Evolutionary conservation across 2,329 filamentous ascomycete genomes (phyloP).

Genomic region (Aspergillus bombycis): DNA sequence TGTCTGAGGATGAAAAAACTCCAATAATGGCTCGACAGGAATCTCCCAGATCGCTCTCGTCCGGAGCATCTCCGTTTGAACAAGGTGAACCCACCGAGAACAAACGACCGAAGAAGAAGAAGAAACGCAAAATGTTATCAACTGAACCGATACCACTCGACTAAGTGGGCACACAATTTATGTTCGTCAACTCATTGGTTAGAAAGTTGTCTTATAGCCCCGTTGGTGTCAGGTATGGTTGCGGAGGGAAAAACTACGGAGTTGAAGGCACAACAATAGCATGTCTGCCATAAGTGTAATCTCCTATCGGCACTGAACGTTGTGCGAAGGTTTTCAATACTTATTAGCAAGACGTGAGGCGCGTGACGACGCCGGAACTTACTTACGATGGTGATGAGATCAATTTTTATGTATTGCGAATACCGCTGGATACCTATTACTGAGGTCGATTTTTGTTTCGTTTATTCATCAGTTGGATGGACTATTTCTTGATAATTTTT

Average conservation of each 20-base stretch:
- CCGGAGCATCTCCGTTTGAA: slow-evolving; percentile 1
- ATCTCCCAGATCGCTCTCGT: slow-evolving; percentile 10
- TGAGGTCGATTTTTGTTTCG: neutral
- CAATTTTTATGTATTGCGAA: neutral
- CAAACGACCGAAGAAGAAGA: slow-evolving; percentile 22
- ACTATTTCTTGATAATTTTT: neutral
- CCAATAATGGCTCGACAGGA: neutral
- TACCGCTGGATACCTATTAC: neutral
- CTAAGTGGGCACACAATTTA: neutral
- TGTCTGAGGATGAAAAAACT: slow-evolving; percentile 10
- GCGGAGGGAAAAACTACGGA: neutral
- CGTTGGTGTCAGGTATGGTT: neutral
- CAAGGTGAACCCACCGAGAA: neutral
- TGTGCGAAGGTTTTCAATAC: neutral
- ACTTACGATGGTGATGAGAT: neutral
- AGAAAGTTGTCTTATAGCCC: neutral
- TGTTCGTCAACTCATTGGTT: neutral
- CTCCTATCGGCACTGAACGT: neutral
- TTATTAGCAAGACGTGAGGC: neutral
- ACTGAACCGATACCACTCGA: slow-evolving; percentile 13
- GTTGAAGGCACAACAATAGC: neutral
- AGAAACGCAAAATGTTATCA: slow-evolving; percentile 14
- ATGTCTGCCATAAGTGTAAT: neutral
- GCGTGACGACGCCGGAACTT: neutral
- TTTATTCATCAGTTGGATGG: neutral